phyloP scores from a whole-genome alignment of 768 basidiomycete genomes.

The Tylopilus sp. region DNA sequence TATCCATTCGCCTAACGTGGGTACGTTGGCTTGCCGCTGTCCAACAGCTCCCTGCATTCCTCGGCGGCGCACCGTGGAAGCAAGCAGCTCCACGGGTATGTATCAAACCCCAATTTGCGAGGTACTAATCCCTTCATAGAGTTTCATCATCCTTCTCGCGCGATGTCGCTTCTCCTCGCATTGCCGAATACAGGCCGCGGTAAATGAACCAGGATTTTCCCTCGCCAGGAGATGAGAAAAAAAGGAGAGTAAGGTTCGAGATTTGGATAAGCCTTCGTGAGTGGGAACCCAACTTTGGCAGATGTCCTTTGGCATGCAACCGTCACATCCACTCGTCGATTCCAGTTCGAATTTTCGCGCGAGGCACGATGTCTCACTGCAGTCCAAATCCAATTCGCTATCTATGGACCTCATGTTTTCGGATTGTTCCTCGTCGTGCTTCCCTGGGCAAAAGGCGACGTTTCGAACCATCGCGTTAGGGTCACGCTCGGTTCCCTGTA shows the following conservation, averaged over 20 bases:
- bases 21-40: neutral
- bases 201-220: neutral
- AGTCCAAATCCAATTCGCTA: slow-evolving; percentile 8
- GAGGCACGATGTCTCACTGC: neutral
- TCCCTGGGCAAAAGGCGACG: neutral
- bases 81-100: neutral
- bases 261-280: neutral
- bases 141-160: neutral
- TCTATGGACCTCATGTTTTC: slow-evolving; percentile 10
- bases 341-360: neutral
- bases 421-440: slow-evolving; percentile 3
- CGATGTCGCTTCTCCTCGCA: neutral
- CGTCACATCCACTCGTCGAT: neutral
- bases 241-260: neutral
- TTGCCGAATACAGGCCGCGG: neutral
- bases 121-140: neutral
- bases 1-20: slow-evolving; percentile 2
- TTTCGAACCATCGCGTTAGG: neutral
- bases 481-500: neutral
- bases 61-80: neutral
- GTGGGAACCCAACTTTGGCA: neutral
- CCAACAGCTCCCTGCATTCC: neutral
- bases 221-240: neutral
- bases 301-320: neutral
- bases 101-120: neutral